Percentiles rank a stretch among this genome's conserved stretches.
Conservation (phyloP, 75 land plant species). For the Ceratopteris richardii region DNA sequence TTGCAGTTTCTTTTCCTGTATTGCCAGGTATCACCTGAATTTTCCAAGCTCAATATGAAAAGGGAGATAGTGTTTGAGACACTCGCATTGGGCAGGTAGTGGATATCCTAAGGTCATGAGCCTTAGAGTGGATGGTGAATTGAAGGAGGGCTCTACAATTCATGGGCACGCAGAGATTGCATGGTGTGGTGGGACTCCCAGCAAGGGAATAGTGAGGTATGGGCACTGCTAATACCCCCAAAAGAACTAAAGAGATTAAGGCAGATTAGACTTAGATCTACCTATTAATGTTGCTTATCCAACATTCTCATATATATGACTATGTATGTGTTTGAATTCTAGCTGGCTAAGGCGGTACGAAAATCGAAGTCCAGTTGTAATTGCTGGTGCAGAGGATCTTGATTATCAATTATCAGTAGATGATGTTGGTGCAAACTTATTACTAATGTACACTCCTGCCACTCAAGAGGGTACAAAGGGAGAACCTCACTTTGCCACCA, state of each 20-base stretch:
- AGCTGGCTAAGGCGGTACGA: conserved; percentile 84
- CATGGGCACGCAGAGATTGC: conserved; percentile 74
- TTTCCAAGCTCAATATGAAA: background rate
- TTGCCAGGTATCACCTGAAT: conserved; percentile 43
- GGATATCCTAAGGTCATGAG: conserved; percentile 74
- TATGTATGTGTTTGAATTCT: background rate
- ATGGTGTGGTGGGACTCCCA: conserved; percentile 97
- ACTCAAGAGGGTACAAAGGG: conserved; percentile 91
- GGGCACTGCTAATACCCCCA: no score
- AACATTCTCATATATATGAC: no score
- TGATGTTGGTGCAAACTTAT: conserved; percentile 75
- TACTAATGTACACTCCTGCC: conserved; percentile 94
- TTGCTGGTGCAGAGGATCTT: conserved; percentile 80
- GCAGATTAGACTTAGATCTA: no score
- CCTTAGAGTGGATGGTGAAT: conserved; percentile 73
- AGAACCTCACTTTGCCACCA: conserved; percentile 85
- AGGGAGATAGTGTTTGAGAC: background rate
- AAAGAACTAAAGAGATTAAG: no score
- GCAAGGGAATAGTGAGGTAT: conserved; percentile 82
- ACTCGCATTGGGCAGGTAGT: conserved; percentile 38
- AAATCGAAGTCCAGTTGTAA: conserved; percentile 73
- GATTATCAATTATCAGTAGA: conserved; percentile 67
- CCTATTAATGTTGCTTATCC: no score
- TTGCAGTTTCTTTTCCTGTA: conserved; percentile 78
- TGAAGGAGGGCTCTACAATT: conserved; percentile 64